These are phyloP conservation scores for Botryotinia narcissicola DNA, from an alignment of 2,329 filamentous ascomycete species.

Conservation along the genomic window DNA sequence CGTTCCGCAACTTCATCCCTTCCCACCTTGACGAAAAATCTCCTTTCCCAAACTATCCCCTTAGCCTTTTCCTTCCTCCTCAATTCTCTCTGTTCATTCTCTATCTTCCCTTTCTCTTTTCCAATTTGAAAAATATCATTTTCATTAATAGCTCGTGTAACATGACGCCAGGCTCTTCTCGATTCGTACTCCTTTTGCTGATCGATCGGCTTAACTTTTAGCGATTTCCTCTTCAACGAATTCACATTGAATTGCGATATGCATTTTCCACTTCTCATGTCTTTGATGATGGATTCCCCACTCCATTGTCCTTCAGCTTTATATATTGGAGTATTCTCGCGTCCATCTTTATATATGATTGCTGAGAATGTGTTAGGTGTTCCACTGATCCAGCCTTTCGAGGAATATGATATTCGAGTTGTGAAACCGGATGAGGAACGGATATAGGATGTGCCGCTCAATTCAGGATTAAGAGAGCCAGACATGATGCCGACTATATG, in stretches of 20 bases:
- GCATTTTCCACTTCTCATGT: conserved; percentile 53
- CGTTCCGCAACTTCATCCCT: conserved; percentile 42
- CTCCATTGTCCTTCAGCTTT: conserved; percentile 90
- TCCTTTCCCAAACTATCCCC: conserved; percentile 71
- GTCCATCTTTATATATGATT: conserved; percentile 65
- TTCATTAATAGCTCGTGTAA: conserved; percentile 73
- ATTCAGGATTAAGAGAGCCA: conserved; percentile 81
- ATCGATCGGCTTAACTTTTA: conserved; percentile 69
- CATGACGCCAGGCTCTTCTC: conserved; percentile 81
- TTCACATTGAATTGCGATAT: conserved; percentile 61
- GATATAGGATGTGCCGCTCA: conserved; percentile 82
- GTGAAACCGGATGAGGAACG: conserved; percentile 82
- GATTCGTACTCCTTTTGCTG: conserved; percentile 85
- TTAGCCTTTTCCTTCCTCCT: conserved; percentile 71
- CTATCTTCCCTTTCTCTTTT: conserved; percentile 80
- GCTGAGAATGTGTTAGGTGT: conserved; percentile 90
- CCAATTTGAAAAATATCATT: conserved; percentile 81
- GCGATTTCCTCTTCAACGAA: conserved; percentile 57
- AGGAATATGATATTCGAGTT: conserved; percentile 85
- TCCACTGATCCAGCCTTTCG: conserved; percentile 89
- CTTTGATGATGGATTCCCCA: conserved; percentile 73
- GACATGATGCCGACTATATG: conserved; percentile 92
- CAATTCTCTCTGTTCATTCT: conserved; percentile 79
- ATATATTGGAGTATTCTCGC: conserved; percentile 68
- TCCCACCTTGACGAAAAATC: conserved; percentile 68